Percentiles rank a stretch among this genome's conserved stretches.
Evolutionary conservation across 176 grass and related monocot genomes (phyloP).

Genomic region (Secale cereale): DNA sequence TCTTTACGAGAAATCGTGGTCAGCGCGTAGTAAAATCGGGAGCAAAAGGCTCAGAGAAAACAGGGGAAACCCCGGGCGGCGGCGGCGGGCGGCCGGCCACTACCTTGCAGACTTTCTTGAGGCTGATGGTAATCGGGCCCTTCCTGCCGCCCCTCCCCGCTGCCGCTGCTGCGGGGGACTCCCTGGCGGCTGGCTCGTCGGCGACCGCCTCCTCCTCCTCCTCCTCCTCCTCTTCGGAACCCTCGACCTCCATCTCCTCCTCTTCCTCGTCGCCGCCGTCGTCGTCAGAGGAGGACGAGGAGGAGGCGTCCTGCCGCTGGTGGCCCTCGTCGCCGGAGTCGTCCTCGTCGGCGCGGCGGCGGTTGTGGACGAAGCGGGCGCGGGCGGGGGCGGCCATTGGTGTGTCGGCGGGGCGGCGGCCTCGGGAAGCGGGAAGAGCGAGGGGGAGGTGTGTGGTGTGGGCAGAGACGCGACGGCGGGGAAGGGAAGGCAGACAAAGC

Average conservation of each 20-base stretch:
- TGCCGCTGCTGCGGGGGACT: neutral
- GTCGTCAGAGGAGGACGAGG: slow-evolving; percentile 46
- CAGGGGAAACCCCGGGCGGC: neutral
- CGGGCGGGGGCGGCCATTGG: slow-evolving; percentile 20
- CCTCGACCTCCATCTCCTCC: slow-evolving; percentile 27
- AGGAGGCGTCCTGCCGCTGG: slow-evolving; percentile 7
- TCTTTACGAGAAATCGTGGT: neutral
- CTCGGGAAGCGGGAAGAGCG: slow-evolving; percentile 33
- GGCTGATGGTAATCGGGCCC: slow-evolving; percentile 72
- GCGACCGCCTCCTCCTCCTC: neutral
- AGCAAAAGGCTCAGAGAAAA: neutral
- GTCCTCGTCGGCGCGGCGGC: slow-evolving; percentile 16
- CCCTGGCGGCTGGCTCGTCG: slow-evolving; percentile 1
- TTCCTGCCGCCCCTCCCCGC: slow-evolving; percentile 35
- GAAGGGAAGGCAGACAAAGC: slow-evolving; percentile 17
- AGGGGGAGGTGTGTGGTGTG: slow-evolving; percentile 25
- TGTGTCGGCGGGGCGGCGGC: slow-evolving; percentile 9
- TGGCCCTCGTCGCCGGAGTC: slow-evolving; percentile 39
- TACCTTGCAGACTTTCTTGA: slow-evolving; percentile 90
- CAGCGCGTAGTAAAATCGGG: neutral
- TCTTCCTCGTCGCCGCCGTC: slow-evolving; percentile 35
- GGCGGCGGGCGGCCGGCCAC: neutral
- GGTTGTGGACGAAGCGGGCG: slow-evolving; percentile 40
- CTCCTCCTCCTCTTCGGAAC: slow-evolving; percentile 6
- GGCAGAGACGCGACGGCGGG: slow-evolving; percentile 1